Evolutionary conservation across 208 protist genomes (phyloP), one percentile per base, ranked within the genome.

Genomic region (Crithidia bombi): DNA sequence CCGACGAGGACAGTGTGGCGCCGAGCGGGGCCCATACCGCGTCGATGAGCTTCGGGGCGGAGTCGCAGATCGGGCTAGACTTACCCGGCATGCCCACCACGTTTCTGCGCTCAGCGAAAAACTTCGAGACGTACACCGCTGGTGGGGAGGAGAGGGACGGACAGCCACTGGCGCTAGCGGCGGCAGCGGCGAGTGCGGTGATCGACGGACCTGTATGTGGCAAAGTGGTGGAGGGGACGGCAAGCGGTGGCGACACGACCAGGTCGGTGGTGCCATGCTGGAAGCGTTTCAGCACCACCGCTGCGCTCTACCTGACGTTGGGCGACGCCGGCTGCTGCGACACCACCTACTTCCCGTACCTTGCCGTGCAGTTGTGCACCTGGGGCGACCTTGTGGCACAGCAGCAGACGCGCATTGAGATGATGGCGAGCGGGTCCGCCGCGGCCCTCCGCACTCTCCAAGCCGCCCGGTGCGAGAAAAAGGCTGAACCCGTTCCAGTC

Each of bases 221-320:
- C 10, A 14, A 55, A 5, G 23, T 9, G 21, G 30, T 30, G 25
- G 41, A 59, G 17, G 33, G 30, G 5, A 12, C 23, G 3, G 32
- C 14, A 7, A 36, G 46, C 28, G 33, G 57, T 25, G 46, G 11
- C 32, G 56, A 58, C 5, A 21, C 10, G 3, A 21, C 5, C 6
- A 55, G 57, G 38, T 51, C 46, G 25, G 55, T 69, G 2, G 69
- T 87, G 19, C 78, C 79, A n/a, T 49, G 58, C 33, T 94, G 85
- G 89, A 68, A 70, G 59, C 65, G 78, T 17, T 91, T 87, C 67
- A 67, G 65, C 58, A 81, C 77, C 14, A 64, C 74, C 1, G 77
- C 78, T 11, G 77, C 86, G 17, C 67, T 94, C 15, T 90, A 92
- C 58, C 64, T 86, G 25, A 58, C 81, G 19, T 65, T 91, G 14